Base-by-base conservation (phyloP, 768 basidiomycete genomes). In the Agaricus blazei region DNA sequence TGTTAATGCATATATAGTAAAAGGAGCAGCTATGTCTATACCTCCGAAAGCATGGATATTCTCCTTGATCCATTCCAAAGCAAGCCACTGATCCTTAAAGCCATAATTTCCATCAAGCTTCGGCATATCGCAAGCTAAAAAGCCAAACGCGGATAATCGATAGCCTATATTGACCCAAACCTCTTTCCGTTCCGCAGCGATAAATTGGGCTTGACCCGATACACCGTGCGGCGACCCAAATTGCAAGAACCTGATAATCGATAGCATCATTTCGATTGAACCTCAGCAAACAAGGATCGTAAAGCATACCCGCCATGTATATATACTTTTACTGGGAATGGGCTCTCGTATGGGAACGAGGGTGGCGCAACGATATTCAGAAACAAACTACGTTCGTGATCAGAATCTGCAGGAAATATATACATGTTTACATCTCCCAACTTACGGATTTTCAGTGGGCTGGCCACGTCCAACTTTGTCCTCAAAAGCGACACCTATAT, bases 21-120 rank as follows among this genome's bases (percentile, higher is more conserved):
- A 19, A 19, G 19, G 19, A 19, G 19, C 19, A 19, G 19, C 19
- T 19, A 19, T 19, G 19, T 19, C 19, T 19, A 19, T 63, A 82
- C 88, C 89, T 66, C 88, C 90, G 59, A 90, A 91, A 0, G 71
- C 69, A 38, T 66, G 66, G 23, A 91, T 88, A 60, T 90, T 87
- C 15, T 78, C 78, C 46, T 73, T 79, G 26, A 90, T 71, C 88
- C 88, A 90, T 60, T 79, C 70, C n/a, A 90, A 63, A 0, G 83
- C 88, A 19, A 87, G 63, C 88, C 88, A 90, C 62, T 88, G 87
- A 62, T 91, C 89, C 67, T 90, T 90, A 72, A 91, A 91, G 0
- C 89, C 88, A 65, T 85, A 91, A 62, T 91, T 92, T 2, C 90
- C 89, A 14, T 73, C 72, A 44, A 91, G 64, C 41, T 69, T 64